Evolutionary conservation across 345 rosid species (phyloP).

Genomic region (Syzygium aqueum): DNA sequence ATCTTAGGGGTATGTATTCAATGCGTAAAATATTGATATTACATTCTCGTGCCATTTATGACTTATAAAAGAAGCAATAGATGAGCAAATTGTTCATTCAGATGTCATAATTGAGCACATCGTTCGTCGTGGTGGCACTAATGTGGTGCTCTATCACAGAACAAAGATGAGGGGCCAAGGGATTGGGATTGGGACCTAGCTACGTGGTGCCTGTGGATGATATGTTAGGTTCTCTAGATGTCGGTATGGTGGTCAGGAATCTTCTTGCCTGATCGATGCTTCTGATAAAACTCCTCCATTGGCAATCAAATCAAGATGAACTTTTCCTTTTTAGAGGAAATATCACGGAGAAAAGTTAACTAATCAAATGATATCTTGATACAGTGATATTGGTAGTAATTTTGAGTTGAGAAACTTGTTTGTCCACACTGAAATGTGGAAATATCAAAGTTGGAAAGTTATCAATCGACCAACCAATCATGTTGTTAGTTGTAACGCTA

Average conservation of each 20-base stretch:
- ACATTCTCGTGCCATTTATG: neutral
- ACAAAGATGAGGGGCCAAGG: no score
- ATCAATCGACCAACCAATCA: neutral
- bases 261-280: neutral
- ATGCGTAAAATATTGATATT: neutral
- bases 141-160: no score
- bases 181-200: no score
- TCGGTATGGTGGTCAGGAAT: neutral
- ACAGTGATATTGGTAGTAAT: neutral
- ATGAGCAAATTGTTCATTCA: neutral
- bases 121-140: neutral
- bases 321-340: no score
- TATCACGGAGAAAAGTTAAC: no score
- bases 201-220: no score
- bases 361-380: no score
- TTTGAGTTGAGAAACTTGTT: neutral
- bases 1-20: neutral
- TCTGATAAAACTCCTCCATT: neutral
- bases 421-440: neutral
- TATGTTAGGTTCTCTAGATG: no score
- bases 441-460: neutral
- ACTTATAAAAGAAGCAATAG: fast-evolving
- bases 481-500: no score
- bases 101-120: neutral
- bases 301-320: no score